Evolutionary conservation across 495 filamentous ascomycete species (phyloP), one percentile per base, ranked within the genome.

Genomic region (Clohesyomyces aquaticus): DNA sequence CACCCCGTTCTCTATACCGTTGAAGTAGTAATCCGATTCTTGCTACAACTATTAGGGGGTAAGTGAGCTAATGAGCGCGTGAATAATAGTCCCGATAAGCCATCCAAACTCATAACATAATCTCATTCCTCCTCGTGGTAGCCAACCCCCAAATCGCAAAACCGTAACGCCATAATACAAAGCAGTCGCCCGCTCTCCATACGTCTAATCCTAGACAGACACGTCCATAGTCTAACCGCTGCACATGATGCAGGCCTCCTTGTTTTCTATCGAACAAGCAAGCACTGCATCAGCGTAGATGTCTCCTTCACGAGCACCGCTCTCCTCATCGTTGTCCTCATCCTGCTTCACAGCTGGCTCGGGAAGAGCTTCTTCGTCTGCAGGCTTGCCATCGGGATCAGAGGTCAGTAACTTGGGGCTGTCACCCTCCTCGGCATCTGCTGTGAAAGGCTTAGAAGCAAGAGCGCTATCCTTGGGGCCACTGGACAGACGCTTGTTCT

Each of bases 211-310:
- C 32, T 47, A 22, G 8, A 18, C 43, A 47, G 6, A 47, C 8
- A 22, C 43, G 9, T 6, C 25, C 10, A 52, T 9, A 14, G 4
- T 18, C 52, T 77, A 91, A 71, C 90, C 90, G 78, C 88, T 91
- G 85, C 91, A 96, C 91, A 96, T 96, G 0, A 93, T 66, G 75
- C 91, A 96, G 21, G 83, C 81, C 74, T 96, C 91, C 71, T 86
- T 88, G 81, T 96, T 93, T 77, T 96, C 89, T 72, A 96, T 96
- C 78, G 90, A 89, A 68, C 94, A 98, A 74, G 86, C 83, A 75
- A 98, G 80, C 25, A 91, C 93, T 57, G 90, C 88, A 68, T 96
- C 88, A 2, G 91, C 91, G 77, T 94, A 98, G 68, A 98, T 98
- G 75, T 97, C 91, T 23, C 81, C 81, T 73, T 97, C 91, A 4